phyloP scores from a whole-genome alignment of 495 filamentous ascomycete species.

The Aspergillus diversus region DNA sequence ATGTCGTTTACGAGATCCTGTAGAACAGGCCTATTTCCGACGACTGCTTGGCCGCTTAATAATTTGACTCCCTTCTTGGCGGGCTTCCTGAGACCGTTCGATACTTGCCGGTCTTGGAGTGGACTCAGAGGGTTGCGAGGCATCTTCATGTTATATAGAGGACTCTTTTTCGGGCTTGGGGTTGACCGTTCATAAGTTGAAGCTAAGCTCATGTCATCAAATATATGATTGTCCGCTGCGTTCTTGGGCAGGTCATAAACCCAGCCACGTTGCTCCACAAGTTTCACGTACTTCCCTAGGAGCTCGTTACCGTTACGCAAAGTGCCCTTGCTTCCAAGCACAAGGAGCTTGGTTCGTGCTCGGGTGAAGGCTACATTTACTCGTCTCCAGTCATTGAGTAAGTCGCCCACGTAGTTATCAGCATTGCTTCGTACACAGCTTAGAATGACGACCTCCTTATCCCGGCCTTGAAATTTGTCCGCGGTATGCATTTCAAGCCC shows the following conservation, averaged over 20 bases:
- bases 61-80: slow-evolving; percentile 45
- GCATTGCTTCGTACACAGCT: slow-evolving; percentile 86
- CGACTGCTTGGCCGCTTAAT: slow-evolving; percentile 37
- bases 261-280: slow-evolving; percentile 78
- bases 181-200: slow-evolving; percentile 22
- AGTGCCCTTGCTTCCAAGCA: slow-evolving; percentile 80
- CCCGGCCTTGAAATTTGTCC: slow-evolving; percentile 93
- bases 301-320: slow-evolving; percentile 74
- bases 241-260: slow-evolving; percentile 66
- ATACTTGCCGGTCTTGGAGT: slow-evolving; percentile 30
- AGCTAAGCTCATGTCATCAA: slow-evolving; percentile 42
- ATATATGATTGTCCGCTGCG: slow-evolving; percentile 70
- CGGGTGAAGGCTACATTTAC: slow-evolving; percentile 96
- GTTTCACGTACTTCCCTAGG: slow-evolving; percentile 68
- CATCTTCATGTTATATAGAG: slow-evolving; percentile 22
- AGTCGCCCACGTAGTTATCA: slow-evolving; percentile 75
- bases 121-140: slow-evolving; percentile 44
- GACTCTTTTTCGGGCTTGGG: slow-evolving; percentile 28
- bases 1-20: slow-evolving; percentile 59
- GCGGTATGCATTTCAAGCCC: slow-evolving; percentile 93
- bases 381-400: slow-evolving; percentile 87
- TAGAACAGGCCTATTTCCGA: slow-evolving; percentile 52
- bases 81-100: slow-evolving; percentile 35
- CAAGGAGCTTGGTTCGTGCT: slow-evolving; percentile 85
- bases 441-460: slow-evolving; percentile 89